Evolutionary conservation across 306 rosid genomes (phyloP).

Genomic region (Cicer bijugum): DNA sequence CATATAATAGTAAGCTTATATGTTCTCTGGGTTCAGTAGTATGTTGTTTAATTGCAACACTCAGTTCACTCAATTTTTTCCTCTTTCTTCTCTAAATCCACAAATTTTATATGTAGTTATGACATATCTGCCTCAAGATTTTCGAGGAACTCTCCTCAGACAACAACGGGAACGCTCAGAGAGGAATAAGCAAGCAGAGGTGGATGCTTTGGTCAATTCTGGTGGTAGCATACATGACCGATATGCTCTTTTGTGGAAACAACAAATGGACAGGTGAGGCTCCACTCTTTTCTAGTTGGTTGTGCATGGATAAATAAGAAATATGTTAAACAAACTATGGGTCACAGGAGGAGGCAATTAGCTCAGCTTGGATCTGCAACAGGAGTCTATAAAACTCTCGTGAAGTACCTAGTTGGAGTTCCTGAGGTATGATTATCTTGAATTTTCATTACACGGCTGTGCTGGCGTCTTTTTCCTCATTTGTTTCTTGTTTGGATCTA

Average conservation of each 20-base stretch:
- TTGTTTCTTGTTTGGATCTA: constrained; percentile 7
- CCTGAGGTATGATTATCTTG: constrained; percentile 68
- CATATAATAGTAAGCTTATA: constrained; percentile 2
- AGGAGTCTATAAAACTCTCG: constrained; percentile 97
- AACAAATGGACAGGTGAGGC: constrained; percentile 93
- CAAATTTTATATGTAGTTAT: constrained; percentile 63
- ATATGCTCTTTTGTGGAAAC: constrained; percentile 86
- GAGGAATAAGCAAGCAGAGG: constrained; percentile 92
- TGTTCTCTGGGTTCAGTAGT: background rate
- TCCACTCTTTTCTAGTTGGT: constrained; percentile 29
- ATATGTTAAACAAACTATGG: constrained; percentile 38
- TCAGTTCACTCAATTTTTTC: constrained; percentile 7
- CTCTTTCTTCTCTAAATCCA: constrained; percentile 26
- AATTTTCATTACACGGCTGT: constrained; percentile 8
- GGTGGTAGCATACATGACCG: constrained; percentile 81
- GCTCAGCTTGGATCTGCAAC: constrained; percentile 98
- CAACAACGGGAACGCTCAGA: constrained; percentile 96
- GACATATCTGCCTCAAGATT: constrained; percentile 99
- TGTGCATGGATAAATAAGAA: constrained; percentile 40
- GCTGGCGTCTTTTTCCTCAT: background rate
- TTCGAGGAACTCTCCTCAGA: constrained; percentile 87
- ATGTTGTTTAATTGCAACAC: background rate
- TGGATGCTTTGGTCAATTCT: constrained; percentile 79
- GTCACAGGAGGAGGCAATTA: constrained; percentile 80
- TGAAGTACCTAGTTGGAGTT: constrained; percentile 96